Evolutionary conservation across 2,329 filamentous ascomycete genomes (phyloP).

Genomic region (Claviceps maximensis): DNA sequence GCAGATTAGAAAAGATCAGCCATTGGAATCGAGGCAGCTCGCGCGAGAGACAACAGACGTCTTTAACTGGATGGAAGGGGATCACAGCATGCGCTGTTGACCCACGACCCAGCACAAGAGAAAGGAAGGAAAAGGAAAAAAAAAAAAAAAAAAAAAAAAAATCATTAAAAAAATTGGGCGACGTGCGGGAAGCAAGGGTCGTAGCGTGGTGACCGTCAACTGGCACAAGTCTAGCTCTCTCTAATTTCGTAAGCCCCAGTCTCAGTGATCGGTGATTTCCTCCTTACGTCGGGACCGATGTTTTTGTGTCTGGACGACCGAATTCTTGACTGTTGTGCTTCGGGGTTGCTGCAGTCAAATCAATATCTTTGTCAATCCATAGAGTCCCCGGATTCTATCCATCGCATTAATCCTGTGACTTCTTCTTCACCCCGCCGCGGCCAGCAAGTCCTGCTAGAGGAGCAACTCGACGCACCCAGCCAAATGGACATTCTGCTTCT

Average conservation of each 20-base stretch:
- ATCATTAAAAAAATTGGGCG: not conserved
- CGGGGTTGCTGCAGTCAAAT: not conserved
- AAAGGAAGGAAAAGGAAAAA: too few species aligned
- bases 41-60: too few species aligned
- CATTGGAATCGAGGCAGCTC: too few species aligned
- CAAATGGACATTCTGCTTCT: not conserved
- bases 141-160: not conserved
- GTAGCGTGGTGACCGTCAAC: not conserved
- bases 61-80: too few species aligned
- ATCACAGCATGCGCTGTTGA: too few species aligned
- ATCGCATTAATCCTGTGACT: not conserved
- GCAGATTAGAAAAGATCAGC: too few species aligned
- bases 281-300: not conserved
- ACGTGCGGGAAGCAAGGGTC: not conserved
- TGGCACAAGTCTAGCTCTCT: not conserved
- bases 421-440: not conserved
- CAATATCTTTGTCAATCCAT: not conserved
- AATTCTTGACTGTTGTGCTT: not conserved
- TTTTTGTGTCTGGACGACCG: too few species aligned
- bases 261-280: not conserved
- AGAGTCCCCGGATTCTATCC: not conserved
- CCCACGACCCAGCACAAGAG: too few species aligned
- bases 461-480: not conserved
- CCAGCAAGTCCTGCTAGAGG: not conserved
- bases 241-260: not conserved